Base-by-base conservation (phyloP, 1,139 yeast genomes). In the Zhuliangozyma parablackwelliae region DNA sequence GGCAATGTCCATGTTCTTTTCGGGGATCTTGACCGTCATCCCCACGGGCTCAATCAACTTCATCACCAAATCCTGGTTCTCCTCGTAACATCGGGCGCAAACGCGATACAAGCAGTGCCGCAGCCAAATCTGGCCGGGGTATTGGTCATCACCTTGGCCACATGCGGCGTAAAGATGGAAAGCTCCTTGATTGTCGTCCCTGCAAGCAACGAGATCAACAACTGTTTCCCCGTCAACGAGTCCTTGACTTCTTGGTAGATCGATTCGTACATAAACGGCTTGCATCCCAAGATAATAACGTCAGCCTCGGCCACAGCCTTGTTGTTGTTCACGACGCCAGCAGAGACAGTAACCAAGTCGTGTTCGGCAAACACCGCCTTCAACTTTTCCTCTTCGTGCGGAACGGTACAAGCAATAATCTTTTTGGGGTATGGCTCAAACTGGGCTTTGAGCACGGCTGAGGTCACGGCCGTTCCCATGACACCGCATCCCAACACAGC, bases 71-170 rank as follows among this genome's bases (percentile, higher is more conserved):
- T 69, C 66, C 42, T 69, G 69, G 50, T 78, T 77, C 37, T 72
- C 60, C 7, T 49, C 55, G 72, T 65, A 10, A 78, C 77, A 24
- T 63, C 65, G 11, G 63, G 50, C n/a, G 86, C 69, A 48, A 82
- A 80, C 3, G 92, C 77, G 21, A 92, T 80, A 21, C 88, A 90
- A 7, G 97, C 96, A 74, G 94, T 88, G 36, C 97, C 98, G 53
- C 82, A 78, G 7, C 97, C 96, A 59, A 70, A 82, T 59, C 82
- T 85, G 30, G 97, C 95, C 5, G 98, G 97, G 0, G 98, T 92
- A 62, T 92, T 92, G 41, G 98, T 92, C 96, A 94, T 90, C n/a
- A 94, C 95, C 48, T 95, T 78, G 34, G 95, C 88, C 33, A 90
- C 80, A 36, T 70, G 65, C 5, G 66, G 57, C 7, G 89, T 68